Percentiles rank a stretch among this genome's conserved stretches.
phyloP scores from a whole-genome alignment of 805 yeast species.

The Ogataea polymorpha region DNA sequence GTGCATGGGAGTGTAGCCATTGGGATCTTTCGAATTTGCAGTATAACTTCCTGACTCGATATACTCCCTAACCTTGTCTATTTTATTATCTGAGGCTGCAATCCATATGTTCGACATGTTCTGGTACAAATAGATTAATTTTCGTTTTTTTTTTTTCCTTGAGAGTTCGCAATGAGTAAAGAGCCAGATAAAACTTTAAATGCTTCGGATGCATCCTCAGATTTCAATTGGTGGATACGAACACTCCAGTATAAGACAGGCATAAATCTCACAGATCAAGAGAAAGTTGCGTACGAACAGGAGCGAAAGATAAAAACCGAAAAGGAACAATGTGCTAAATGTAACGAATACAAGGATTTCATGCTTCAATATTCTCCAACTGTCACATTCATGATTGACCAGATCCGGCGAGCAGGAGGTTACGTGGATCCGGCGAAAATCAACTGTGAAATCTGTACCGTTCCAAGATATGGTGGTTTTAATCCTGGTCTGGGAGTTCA shows the following conservation, averaged over 20 bases:
- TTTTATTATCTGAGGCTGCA: constrained; percentile 85
- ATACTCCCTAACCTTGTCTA: constrained; percentile 52
- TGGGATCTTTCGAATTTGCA: constrained; percentile 78
- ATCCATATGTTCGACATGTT: constrained; percentile 71
- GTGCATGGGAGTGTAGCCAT: constrained; percentile 95
- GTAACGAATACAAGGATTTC: constrained; percentile 79
- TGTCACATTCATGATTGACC: constrained; percentile 82
- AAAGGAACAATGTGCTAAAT: constrained; percentile 52
- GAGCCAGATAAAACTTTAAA: constrained; percentile 24
- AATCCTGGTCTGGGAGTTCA: constrained; percentile 86
- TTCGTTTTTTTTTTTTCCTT: constrained; percentile 3
- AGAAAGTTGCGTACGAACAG: constrained; percentile 51
- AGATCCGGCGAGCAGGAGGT: constrained; percentile 60
- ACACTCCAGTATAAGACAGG: constrained; percentile 71
- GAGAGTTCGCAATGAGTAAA: neutral
- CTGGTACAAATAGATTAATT: neutral
- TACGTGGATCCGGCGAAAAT: constrained; percentile 54
- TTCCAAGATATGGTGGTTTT: constrained; percentile 84
- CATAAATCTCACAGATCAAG: constrained; percentile 54
- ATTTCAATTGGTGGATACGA: constrained; percentile 79
- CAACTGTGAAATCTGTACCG: constrained; percentile 80
- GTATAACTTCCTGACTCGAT: constrained; percentile 50
- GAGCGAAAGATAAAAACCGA: constrained; percentile 33
- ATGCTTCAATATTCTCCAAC: constrained; percentile 77
- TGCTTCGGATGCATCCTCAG: constrained; percentile 30